phyloP scores from a whole-genome alignment of 2,329 filamentous ascomycete species.

The Teratosphaeriaceae sp. region DNA sequence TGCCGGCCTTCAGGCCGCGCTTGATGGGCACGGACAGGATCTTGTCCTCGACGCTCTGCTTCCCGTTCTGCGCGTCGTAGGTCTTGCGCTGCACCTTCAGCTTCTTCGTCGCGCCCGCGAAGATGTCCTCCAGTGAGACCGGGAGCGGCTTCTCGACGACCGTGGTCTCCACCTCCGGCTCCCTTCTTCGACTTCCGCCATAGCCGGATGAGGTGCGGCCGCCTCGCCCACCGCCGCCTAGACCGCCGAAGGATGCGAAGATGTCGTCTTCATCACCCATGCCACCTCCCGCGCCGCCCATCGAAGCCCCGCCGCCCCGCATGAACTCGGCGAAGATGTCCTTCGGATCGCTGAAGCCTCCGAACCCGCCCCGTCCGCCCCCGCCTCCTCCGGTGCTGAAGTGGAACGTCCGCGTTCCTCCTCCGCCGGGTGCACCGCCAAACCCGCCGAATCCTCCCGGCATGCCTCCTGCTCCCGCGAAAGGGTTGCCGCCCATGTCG shows the following conservation, averaged over 20 bases:
- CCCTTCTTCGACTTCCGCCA: constrained; percentile 35
- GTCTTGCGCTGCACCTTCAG: constrained; percentile 97
- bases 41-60: constrained; percentile 79
- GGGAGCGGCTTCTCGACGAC: constrained; percentile 81
- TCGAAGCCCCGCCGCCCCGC: constrained; percentile 48
- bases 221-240: constrained; percentile 33
- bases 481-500: constrained; percentile 38
- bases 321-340: constrained; percentile 83
- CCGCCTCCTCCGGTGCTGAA: constrained; percentile 53
- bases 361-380: constrained; percentile 56
- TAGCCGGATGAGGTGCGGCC: constrained; percentile 27
- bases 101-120: constrained; percentile 83
- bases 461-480: constrained; percentile 44
- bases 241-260: constrained; percentile 46
- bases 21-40: constrained; percentile 95
- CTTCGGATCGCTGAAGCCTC: constrained; percentile 72
- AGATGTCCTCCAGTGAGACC: constrained; percentile 82
- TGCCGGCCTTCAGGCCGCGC: constrained; percentile 88
- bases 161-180: constrained; percentile 73
- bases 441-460: constrained; percentile 52
- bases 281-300: constrained; percentile 38
- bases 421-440: constrained; percentile 23
- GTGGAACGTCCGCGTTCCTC: constrained; percentile 54
- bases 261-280: constrained; percentile 50
- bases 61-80: constrained; percentile 72